Evolutionary conservation across 2,329 filamentous ascomycete species (phyloP).

Genomic region (Aureobasidium sp.): DNA sequence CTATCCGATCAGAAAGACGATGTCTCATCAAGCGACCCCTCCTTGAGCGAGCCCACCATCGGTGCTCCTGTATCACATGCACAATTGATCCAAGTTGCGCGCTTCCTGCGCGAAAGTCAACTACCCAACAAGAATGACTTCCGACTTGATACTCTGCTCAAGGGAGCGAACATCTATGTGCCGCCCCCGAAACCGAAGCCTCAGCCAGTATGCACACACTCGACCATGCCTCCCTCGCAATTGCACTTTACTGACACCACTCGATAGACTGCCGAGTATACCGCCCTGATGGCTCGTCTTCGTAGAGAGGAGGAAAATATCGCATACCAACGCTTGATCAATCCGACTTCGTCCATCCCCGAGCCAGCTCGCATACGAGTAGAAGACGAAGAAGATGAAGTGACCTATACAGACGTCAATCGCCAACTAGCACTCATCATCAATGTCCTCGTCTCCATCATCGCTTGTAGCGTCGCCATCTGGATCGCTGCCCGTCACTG

Average conservation of each 20-base stretch:
- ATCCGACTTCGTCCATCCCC: conserved; percentile 51
- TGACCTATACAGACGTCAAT: conserved; percentile 65
- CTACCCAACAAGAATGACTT: neutral
- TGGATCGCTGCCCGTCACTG: conserved; percentile 74
- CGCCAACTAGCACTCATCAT: conserved; percentile 77
- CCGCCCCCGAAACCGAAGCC: conserved; percentile 71
- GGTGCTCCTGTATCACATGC: conserved; percentile 64
- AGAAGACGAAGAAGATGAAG: conserved; percentile 48
- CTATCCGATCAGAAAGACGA: neutral
- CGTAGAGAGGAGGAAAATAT: conserved; percentile 74
- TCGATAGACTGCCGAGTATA: conserved; percentile 68
- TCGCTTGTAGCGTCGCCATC: conserved; percentile 67
- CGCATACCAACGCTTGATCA: conserved; percentile 72
- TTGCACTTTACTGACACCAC: conserved; percentile 8
- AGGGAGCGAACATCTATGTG: conserved; percentile 61
- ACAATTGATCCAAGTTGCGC: conserved; percentile 57
- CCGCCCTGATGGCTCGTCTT: conserved; percentile 76
- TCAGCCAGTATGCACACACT: conserved; percentile 52
- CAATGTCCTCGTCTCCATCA: conserved; percentile 80
- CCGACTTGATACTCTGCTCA: conserved; percentile 62
- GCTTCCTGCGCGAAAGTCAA: conserved; percentile 5
- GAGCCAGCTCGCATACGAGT: conserved; percentile 23
- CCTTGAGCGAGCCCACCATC: conserved; percentile 40
- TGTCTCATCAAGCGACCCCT: conserved; percentile 36
- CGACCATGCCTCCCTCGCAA: neutral